These are phyloP conservation scores for Striga asiatica DNA, from an alignment of 257 asterid species.

Conservation along the genomic window DNA sequence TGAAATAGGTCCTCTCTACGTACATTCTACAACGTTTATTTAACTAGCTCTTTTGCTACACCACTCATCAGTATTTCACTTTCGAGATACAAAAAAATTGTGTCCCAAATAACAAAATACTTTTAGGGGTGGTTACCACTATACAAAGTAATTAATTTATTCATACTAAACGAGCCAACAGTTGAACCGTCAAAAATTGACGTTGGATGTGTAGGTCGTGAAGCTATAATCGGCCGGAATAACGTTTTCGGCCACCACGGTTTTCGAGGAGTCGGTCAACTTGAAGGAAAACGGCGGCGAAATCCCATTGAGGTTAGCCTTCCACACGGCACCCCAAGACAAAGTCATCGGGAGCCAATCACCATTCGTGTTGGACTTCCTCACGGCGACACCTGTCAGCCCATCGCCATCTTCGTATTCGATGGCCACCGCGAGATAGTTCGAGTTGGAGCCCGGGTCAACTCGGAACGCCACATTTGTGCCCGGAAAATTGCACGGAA, in stretches of 20 bases:
- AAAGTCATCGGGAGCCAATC: constrained; percentile 45
- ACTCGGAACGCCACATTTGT: constrained; percentile 47
- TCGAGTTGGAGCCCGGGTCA: constrained; percentile 62
- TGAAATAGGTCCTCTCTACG: no score
- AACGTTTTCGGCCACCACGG: constrained; percentile 44
- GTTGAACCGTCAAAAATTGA: constrained; percentile 36
- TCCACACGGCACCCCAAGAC: constrained; percentile 85
- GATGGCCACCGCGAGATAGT: constrained; percentile 51
- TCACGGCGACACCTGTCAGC: constrained; percentile 35
- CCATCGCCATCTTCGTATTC: constrained; percentile 70
- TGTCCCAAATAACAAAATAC: no score
- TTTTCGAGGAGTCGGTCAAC: constrained; percentile 38
- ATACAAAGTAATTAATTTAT: no score
- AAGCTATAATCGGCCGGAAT: constrained; percentile 65
- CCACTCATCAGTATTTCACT: no score
- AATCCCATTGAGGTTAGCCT: constrained; percentile 24
- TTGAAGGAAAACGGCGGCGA: constrained; percentile 50
- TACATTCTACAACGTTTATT: no score
- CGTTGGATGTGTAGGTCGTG: constrained; percentile 50
- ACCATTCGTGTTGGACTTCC: constrained; percentile 31
- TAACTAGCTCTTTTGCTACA: no score
- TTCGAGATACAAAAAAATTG: no score
- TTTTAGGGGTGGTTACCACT: no score
- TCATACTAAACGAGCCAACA: no score
- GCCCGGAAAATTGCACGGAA: constrained; percentile 55